Base-by-base conservation (phyloP, 2,329 filamentous ascomycete species). In the Calonectria naviculata region DNA sequence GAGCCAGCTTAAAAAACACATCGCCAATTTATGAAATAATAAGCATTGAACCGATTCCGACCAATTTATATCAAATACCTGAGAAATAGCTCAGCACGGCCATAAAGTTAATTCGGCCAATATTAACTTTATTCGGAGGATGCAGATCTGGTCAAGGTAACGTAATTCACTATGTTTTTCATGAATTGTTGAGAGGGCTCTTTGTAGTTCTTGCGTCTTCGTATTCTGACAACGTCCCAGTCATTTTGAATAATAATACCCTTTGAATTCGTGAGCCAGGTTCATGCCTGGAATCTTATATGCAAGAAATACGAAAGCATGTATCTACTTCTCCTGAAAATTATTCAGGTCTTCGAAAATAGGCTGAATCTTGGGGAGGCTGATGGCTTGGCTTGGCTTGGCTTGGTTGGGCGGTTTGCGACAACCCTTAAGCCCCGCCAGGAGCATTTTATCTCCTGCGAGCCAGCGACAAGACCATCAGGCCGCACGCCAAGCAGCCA, bases 71-170 rank as follows among this genome's bases (percentile, higher is more conserved):
- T 38, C n/a, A 17, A 38, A 58, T 24, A 58, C 13, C 19, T 17
- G 15, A 15, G 21, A 17, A 24, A 19, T 38, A 15, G 31, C 31
- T 13, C 19, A 21, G 5, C 17, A n/a, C 7, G 10, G n/a, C n/a
- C 13, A 47, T 21, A 29, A 17, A 9, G 12, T 19, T 42, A 61
- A 49, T 46, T 13, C n/a, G 19, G 19, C 10, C 24, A 62, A 29
- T 24, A 21, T 34, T 36, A 34, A 26, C 54, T 41, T 21, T 34
- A 56, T 56, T 63, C 17, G 47, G 56, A 49, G 56, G 47, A 67
- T 66, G 47, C 29, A 46, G 68, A 66, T 56, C 44, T 36, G 63
- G 46, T 67, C 44, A 58, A 70, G 68, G 68, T 70, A 70, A 71
- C 65, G 65, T 65, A 65, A 44, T 38, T 38, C 31, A 52, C 58